phyloP scores from a whole-genome alignment of 352 stramenopile genomes.

The Phytopythium kandeliae region DNA sequence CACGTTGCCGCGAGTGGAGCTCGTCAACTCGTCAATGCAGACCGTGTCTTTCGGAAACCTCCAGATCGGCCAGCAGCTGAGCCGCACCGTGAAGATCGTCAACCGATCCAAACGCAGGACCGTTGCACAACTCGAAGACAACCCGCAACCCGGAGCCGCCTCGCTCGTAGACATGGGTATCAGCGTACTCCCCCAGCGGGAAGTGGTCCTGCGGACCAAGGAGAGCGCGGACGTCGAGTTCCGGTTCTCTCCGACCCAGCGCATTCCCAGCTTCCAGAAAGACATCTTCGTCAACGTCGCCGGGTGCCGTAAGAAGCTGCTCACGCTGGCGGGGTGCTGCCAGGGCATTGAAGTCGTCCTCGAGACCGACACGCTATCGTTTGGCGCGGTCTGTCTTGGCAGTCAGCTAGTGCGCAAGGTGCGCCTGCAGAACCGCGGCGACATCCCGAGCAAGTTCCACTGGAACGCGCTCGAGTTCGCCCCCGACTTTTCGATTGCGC shows the following conservation, averaged over 20 bases:
- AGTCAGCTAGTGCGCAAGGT: constrained; percentile 82
- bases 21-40: constrained; percentile 85
- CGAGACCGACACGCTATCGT: constrained; percentile 86
- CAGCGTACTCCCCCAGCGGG: constrained; percentile 51
- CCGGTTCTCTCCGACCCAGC: constrained; percentile 62
- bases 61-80: constrained; percentile 71
- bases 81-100: constrained; percentile 70
- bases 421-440: constrained; percentile 87
- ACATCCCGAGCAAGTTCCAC: constrained; percentile 85
- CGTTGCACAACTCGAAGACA: constrained; percentile 47
- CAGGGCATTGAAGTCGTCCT: constrained; percentile 90
- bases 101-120: constrained; percentile 84
- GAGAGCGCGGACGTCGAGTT: constrained; percentile 76
- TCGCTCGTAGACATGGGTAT: constrained; percentile 49
- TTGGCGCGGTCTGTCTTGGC: constrained; percentile 86
- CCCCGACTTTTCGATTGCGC: constrained; percentile 78
- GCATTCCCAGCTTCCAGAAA: constrained; percentile 56
- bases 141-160: constrained; percentile 11
- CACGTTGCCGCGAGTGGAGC: constrained; percentile 76
- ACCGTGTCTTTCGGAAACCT: constrained; percentile 78
- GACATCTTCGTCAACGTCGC: constrained; percentile 59
- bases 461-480: constrained; percentile 78
- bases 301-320: constrained; percentile 65
- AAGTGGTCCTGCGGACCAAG: constrained; percentile 66
- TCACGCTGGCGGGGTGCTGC: constrained; percentile 79